These are phyloP conservation scores for Populus ilicifolia DNA, from an alignment of 345 rosid species.

Conservation along the genomic window DNA sequence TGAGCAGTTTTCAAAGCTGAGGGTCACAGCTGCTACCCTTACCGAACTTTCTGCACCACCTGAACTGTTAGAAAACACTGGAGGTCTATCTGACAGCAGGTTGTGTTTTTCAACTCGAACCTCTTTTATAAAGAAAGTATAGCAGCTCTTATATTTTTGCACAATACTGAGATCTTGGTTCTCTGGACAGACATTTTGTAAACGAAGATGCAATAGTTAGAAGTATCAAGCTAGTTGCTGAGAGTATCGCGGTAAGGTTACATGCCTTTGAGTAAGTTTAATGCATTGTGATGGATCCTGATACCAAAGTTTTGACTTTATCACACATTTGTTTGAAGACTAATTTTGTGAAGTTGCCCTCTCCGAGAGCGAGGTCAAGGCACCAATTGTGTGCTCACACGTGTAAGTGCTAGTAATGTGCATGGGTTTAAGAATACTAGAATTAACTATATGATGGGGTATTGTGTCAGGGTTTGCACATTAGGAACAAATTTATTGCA, in stretches of 20 bases:
- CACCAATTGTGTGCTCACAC: background rate
- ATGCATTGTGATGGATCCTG: background rate
- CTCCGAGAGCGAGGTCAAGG: background rate
- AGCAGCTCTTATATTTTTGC: background rate
- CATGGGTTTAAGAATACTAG: background rate
- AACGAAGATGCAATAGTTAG: slow-evolving; percentile 59
- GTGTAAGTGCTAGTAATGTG: background rate
- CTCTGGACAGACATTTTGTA: slow-evolving; percentile 55
- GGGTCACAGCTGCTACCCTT: slow-evolving; percentile 93
- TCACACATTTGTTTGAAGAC: background rate
- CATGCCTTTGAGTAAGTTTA: background rate
- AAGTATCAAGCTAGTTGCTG: slow-evolving; percentile 81
- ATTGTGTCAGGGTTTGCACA: background rate
- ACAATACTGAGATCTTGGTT: slow-evolving; percentile 19
- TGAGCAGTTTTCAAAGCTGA: slow-evolving; percentile 92
- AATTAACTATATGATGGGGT: background rate
- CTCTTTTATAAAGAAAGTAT: background rate
- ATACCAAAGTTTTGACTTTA: slow-evolving; percentile 9
- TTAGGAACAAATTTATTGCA: background rate
- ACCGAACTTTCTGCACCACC: slow-evolving; percentile 77
- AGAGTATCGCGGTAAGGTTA: slow-evolving; percentile 82
- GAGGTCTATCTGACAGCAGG: slow-evolving; percentile 84
- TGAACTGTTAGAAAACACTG: slow-evolving; percentile 65
- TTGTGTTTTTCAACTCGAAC: slow-evolving; percentile 21
- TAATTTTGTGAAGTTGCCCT: background rate